Evolutionary conservation across 495 filamentous ascomycete species (phyloP).

Genomic region (Penicillium cataractarum): DNA sequence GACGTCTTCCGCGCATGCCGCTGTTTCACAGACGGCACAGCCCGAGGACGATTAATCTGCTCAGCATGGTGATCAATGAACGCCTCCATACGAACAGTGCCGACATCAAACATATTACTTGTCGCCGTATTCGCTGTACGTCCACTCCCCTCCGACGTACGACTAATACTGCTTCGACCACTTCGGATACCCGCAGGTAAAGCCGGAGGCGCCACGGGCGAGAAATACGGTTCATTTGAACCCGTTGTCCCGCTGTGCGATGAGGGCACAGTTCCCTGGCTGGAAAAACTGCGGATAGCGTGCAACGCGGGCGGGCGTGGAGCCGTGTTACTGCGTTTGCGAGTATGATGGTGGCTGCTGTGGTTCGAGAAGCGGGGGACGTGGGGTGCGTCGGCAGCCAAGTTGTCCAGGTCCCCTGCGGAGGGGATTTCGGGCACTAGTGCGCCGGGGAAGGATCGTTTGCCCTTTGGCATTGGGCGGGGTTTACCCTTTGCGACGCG

Average conservation of each 20-base stretch:
- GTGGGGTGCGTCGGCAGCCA: constrained; percentile 74
- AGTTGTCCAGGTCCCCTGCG: constrained; percentile 31
- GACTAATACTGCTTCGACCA: constrained; percentile 47
- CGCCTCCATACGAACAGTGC: constrained; percentile 95
- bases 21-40: constrained; percentile 13
- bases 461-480: constrained; percentile 50
- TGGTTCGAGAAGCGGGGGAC: constrained; percentile 79
- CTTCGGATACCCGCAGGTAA: constrained; percentile 35
- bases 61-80: constrained; percentile 59
- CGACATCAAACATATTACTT: constrained; percentile 64
- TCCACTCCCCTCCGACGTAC: constrained; percentile 50
- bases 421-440: constrained; percentile 41
- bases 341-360: constrained; percentile 60
- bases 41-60: constrained; percentile 37
- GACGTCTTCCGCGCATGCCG: constrained; percentile 41
- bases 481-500: constrained; percentile 81
- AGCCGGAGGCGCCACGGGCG: constrained; percentile 18
- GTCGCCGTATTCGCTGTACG: constrained; percentile 30
- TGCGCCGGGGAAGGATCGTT: constrained; percentile 42
- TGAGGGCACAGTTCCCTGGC: constrained; percentile 53
- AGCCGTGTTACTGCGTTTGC: constrained; percentile 85
- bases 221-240: constrained; percentile 61
- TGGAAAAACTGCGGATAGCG: constrained; percentile 73
- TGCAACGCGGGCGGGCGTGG: constrained; percentile 63
- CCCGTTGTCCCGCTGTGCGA: constrained; percentile 49